A percentile compares a stretch with the other conserved stretches of the same genome.
Evolutionary conservation across 106 monocot species (phyloP).

Genomic region (Dioscorea alata): DNA sequence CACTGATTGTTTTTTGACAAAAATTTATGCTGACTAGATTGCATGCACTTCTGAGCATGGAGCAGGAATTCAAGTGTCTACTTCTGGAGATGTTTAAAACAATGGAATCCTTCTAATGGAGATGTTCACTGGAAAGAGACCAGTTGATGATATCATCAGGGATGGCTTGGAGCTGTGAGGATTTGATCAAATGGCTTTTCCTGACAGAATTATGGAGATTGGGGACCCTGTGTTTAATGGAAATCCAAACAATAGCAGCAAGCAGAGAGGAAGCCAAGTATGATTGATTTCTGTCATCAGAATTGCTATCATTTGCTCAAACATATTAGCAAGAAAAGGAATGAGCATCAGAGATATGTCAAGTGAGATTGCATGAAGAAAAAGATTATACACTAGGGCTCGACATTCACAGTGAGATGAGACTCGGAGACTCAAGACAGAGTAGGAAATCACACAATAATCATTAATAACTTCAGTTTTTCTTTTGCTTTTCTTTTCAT

Average conservation of each 20-base stretch:
- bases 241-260: no score
- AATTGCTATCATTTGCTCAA: neutral
- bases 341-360: neutral
- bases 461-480: no score
- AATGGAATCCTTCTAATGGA: conserved; percentile 24
- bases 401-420: no score
- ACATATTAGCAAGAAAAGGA: neutral
- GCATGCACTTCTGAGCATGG: conserved; percentile 17
- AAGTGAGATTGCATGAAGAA: no score
- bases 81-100: conserved; percentile 27
- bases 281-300: neutral
- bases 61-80: conserved; percentile 5
- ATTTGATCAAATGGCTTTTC: conserved; percentile 9
- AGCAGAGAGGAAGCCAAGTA: neutral
- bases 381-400: no score
- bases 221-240: conserved; percentile 7
- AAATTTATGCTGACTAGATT: neutral
- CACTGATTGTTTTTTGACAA: neutral
- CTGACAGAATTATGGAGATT: conserved; percentile 17
- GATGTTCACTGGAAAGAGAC: conserved; percentile 25
- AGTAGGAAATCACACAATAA: no score
- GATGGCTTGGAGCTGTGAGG: conserved; percentile 8
- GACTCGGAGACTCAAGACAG: no score
- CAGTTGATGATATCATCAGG: conserved; percentile 9
- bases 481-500: no score